phyloP scores from a whole-genome alignment of 768 basidiomycete genomes.

The Mycena metata region DNA sequence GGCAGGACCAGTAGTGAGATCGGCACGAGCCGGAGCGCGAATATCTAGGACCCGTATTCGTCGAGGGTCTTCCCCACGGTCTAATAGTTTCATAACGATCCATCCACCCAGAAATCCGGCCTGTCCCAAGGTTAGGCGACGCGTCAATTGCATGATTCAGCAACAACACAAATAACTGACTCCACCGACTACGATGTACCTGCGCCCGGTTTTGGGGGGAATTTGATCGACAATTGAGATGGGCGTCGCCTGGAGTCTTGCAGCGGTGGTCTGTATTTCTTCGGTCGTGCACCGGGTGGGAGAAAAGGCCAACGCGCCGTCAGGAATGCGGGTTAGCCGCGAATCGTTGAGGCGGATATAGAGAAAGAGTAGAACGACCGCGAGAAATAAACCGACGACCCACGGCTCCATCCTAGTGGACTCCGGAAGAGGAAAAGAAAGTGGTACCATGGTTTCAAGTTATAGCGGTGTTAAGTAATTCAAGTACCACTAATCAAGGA shows the following conservation, averaged over 20 bases:
- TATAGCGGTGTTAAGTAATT: too few relatives aligned
- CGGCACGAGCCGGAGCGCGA: conserved; percentile 68
- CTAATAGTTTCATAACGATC: conserved; percentile 77
- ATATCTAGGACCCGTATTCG: conserved; percentile 79
- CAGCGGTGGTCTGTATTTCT: conserved; percentile 55
- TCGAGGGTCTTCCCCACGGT: conserved; percentile 78
- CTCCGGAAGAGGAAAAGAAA: not conserved
- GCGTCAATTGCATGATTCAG: not conserved
- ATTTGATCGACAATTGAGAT: conserved; percentile 60
- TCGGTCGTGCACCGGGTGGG: conserved; percentile 64
- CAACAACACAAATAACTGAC: conserved; percentile 55
- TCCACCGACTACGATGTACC: conserved; percentile 84
- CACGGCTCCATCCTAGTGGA: conserved; percentile 12
- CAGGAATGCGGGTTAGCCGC: conserved; percentile 64
- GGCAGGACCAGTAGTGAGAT: conserved; percentile 66
- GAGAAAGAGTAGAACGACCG: conserved; percentile 33
- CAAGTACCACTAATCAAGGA: too few relatives aligned
- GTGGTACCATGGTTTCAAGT: not conserved
- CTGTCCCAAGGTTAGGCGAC: conserved; percentile 52
- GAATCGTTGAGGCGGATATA: conserved; percentile 68
- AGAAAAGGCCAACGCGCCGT: conserved; percentile 61
- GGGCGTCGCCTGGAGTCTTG: conserved; percentile 49
- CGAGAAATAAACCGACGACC: conserved; percentile 8
- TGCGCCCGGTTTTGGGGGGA: conserved; percentile 77
- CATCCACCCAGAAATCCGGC: conserved; percentile 84